Evolutionary conservation across 148 eudicot species (phyloP).

Genomic region (Heliamphora exappendiculata): DNA sequence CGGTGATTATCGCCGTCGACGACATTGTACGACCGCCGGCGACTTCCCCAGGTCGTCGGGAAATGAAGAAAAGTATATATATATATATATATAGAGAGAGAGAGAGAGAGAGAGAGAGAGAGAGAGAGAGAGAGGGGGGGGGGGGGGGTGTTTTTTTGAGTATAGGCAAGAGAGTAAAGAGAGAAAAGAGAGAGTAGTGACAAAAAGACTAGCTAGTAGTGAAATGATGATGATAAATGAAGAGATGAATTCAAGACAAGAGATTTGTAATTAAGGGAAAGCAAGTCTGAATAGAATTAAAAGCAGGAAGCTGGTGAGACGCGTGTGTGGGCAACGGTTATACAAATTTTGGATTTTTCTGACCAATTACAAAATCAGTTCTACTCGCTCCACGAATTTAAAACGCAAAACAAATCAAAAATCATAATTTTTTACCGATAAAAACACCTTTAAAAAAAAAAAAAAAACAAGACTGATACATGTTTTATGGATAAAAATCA

Average conservation of each 20-base stretch:
- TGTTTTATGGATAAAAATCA: too few relatives aligned
- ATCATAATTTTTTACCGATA: too few relatives aligned
- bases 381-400: too few relatives aligned
- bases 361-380: background rate
- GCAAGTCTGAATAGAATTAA: background rate
- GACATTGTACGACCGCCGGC: constrained; percentile 16
- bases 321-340: constrained; percentile 14
- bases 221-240: background rate
- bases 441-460: too few relatives aligned
- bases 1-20: constrained; percentile 16
- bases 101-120: background rate
- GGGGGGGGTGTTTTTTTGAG: too few relatives aligned
- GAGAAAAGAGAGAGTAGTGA: background rate
- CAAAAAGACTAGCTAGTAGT: background rate
- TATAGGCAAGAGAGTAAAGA: background rate
- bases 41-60: constrained; percentile 6
- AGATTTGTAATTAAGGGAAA: constrained; percentile 12
- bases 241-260: constrained; percentile 9
- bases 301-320: constrained; percentile 5
- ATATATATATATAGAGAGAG: too few relatives aligned
- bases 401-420: too few relatives aligned
- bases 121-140: background rate
- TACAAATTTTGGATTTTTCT: constrained; percentile 11
- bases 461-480: too few relatives aligned
- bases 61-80: constrained; percentile 7